Evolutionary conservation across 2,329 filamentous ascomycete genomes (phyloP).

Genomic region (Penicillium aurantiogriseum): DNA sequence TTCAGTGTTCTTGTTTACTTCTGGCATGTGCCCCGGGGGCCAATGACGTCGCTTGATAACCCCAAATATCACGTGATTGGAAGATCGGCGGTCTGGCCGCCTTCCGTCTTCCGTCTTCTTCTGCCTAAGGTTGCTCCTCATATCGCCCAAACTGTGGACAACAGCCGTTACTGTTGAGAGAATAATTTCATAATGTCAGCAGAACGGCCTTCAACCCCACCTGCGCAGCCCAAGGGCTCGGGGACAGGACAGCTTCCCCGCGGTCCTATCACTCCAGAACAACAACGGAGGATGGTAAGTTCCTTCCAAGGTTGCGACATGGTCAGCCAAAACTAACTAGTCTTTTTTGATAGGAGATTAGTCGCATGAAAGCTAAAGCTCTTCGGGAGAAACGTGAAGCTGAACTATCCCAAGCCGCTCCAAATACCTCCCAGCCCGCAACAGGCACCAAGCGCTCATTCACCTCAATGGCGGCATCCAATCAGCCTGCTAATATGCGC

Average conservation of each 20-base stretch:
- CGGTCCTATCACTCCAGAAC: constrained; percentile 58
- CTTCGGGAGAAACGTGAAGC: constrained; percentile 71
- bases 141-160: neutral
- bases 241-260: constrained; percentile 43
- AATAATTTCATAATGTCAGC: constrained; percentile 14
- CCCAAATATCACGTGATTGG: neutral
- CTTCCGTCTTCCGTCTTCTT: neutral
- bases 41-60: constrained; percentile 4
- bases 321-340: constrained; percentile 1
- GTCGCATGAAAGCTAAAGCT: constrained; percentile 83
- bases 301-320: neutral
- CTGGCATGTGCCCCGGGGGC: neutral
- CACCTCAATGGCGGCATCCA: constrained; percentile 58
- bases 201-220: constrained; percentile 30
- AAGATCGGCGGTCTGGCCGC: neutral
- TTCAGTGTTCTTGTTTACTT: neutral
- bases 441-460: constrained; percentile 72
- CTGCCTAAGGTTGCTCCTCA: neutral
- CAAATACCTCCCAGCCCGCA: constrained; percentile 45
- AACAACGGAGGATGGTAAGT: constrained; percentile 57
- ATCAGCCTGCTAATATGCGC: constrained; percentile 60
- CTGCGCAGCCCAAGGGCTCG: constrained; percentile 40
- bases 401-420: constrained; percentile 47
- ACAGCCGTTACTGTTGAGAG: neutral
- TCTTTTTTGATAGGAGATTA: constrained; percentile 66